Evolutionary conservation across 305 asterid species (phyloP), one percentile per base, ranked within the genome.

Genomic region (Euphrasia arctica): DNA sequence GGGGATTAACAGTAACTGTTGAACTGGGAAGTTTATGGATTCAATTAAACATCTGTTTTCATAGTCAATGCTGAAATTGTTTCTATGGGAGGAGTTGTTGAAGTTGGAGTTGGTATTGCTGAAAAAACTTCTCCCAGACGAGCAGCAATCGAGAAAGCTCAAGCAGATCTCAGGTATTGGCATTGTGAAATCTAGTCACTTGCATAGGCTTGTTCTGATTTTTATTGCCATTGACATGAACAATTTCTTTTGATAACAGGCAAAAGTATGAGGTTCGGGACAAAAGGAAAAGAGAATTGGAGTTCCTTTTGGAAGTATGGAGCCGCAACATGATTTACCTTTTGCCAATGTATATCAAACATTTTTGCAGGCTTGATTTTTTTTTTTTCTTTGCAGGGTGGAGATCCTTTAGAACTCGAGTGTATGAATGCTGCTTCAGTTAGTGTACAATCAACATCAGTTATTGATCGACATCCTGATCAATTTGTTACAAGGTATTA

Each of bases 31-130:
- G 78, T 86, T 86, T 85, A 80, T 81, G 86, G 90, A 79, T 88
- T 85, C 72, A 70, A 74, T 74, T 71, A 85, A 69, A 75, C 77
- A 70, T 73, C 81, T 78, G 79, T 69, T 75, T 72, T 77, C 71
- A 5, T 79, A 78, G 84, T 84, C 77, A 68, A 82, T 78, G 95
- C 95, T 73, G 91, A 86, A 75, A 76, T 83, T 76, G 90, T 83
- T 83, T 86, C 92, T 76, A 93, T 93, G 99, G 99, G 96, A 76
- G 92, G 95, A 74, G 93, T 80, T 80, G 77, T 79, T 80, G 96
- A 84, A 79, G 86, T 85, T 13, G 95, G 93, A 80, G 88, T 79
- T 83, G 88, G 85, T 70, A 68, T 79, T 83, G 82, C 76, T 58
- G 75, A 77, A 69, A 83, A 70, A 80, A 76, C 92, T 75, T 85